These are phyloP conservation scores for Bruguiera gymnorhiza DNA, from an alignment of 345 rosid species.

Conservation along the genomic window DNA sequence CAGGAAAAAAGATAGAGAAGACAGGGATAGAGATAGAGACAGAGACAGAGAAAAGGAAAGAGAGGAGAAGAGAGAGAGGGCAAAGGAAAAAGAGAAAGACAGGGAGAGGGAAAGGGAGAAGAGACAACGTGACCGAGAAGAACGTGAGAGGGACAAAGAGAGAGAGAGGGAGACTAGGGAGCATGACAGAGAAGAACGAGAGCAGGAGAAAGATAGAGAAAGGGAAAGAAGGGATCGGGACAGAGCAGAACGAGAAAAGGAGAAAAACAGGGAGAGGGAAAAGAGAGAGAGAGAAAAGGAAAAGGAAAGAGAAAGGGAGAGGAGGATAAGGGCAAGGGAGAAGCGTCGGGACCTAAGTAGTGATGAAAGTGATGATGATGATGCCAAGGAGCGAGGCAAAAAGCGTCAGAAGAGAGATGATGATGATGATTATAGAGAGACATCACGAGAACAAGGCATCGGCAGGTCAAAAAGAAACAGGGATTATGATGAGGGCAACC, in stretches of 20 bases:
- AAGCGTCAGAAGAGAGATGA: slow-evolving; percentile 58
- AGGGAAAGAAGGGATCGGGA: slow-evolving; percentile 4
- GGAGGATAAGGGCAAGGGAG: slow-evolving; percentile 57
- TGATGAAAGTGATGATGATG: slow-evolving; percentile 59
- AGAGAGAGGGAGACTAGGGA: slow-evolving; percentile 11
- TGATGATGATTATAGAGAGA: slow-evolving; percentile 53
- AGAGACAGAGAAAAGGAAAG: not conserved
- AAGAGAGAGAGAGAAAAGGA: slow-evolving; percentile 16
- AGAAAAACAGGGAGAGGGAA: slow-evolving; percentile 7
- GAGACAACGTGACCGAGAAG: slow-evolving; percentile 9
- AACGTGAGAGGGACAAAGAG: slow-evolving; percentile 1
- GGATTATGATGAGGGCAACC: slow-evolving; percentile 55
- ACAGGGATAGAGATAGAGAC: slow-evolving; percentile 19
- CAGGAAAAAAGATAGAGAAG: slow-evolving; percentile 28
- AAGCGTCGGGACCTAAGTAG: slow-evolving; percentile 48
- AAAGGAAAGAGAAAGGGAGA: slow-evolving; percentile 53
- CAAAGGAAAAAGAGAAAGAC: slow-evolving; percentile 2
- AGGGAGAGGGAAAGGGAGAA: slow-evolving; percentile 18
- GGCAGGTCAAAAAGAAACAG: slow-evolving; percentile 53
- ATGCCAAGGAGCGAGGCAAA: slow-evolving; percentile 42
- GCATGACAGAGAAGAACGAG: slow-evolving; percentile 1
- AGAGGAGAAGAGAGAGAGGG: slow-evolving; percentile 10
- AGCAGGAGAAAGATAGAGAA: not conserved
- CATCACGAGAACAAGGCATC: slow-evolving; percentile 52
- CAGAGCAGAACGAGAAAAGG: not conserved